Base-by-base conservation (phyloP, 805 yeast genomes). In the Ogataea kodamae region DNA sequence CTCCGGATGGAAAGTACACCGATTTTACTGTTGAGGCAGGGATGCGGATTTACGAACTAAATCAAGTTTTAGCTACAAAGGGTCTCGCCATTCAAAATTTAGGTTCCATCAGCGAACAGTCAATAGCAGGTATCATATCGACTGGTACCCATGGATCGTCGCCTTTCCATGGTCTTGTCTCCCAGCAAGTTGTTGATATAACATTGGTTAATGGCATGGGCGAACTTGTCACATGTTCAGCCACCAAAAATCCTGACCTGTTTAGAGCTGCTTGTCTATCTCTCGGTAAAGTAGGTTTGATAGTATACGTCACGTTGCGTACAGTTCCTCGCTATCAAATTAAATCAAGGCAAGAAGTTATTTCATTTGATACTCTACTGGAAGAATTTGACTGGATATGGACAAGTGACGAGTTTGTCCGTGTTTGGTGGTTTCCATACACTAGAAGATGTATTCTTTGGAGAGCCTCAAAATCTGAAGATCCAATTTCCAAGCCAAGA, bases 371-470 rank as follows among this genome's bases (percentile, higher is more conserved):
- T 15, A 75, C 86, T 5, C 62, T 90, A 15, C 60, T 90, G 47
- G 63, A 67, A 9, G 67, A 76, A 40, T 87, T 95, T 87, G 86
- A 82, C 46, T 67, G 68, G 9, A 60, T 90, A 27, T 90, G 97
- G 95, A 75, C 84, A 3, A 78, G 86, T 28, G 72, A 87, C n/a
- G 98, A 90, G 62, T 90, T 78, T 53, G 81, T 88, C 28, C 76
- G 97, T 45, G 76, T 88, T 30, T 90, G 97, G 97, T 92, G 97
- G 97, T 92, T 83, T 60, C 97, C 98, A 1, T 92, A 90, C 59
- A 70, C 92, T 11, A 74, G 76, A 32, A 81, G 81, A 52, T 85
- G 95, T 65, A 78, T 88, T 19, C 65, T 88, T 30, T 90, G 97
- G 97, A 75, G 94, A 54, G 97, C 95, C 22, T 64, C 74, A 15